Base-by-base conservation (phyloP, 1,284 basidiomycete species). In the Boletellus dicymbophilus region DNA sequence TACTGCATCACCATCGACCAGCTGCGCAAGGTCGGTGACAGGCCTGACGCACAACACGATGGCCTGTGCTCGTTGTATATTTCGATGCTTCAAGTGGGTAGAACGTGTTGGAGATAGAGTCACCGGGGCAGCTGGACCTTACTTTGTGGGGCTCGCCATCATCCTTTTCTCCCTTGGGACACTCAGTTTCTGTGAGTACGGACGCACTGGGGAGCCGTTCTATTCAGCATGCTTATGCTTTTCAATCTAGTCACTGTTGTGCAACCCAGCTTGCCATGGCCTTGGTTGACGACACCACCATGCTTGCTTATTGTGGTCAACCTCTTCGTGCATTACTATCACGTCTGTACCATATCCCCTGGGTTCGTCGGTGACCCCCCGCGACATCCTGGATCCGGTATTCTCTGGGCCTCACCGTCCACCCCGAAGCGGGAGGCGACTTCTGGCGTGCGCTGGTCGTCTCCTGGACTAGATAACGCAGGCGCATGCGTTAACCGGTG, bases 111-210 rank as follows among this genome's bases (percentile, higher is more conserved):
- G 83, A 6, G 93, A 97, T 69, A 77, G 79, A 62, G 58, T 96
- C 36, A 97, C 93, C 0, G 93, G 94, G 51, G 85, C 88, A 44
- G 95, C 93, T 15, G 95, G 96, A 0, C 95, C 95, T 0, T 80
- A 90, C 59, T 98, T 98, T 68, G 82, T 98, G 44, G 78, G 72
- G 0, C 73, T 95, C 22, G 95, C 93, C 15, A 75, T 87, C 56
- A 57, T 84, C 7, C 77, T 98, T 37, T 84, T 95, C 33, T 69
- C 75, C 4, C 64, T 77, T 1, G 93, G 92, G 22, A 76, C 82
- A 0, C 59, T 93, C 54, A 85, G 82, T 54, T 98, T 97, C 68
- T 94, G 93, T 95, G 60, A 69, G 89, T 78, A 18, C 42, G 38
- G 42, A 27, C 20, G 2, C n/a, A 16, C 13, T 16, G 16, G 1